These are phyloP conservation scores for Paraglomus brasilianum DNA, from an alignment of 192 early-diverging fungal genomes.

Conservation along the genomic window DNA sequence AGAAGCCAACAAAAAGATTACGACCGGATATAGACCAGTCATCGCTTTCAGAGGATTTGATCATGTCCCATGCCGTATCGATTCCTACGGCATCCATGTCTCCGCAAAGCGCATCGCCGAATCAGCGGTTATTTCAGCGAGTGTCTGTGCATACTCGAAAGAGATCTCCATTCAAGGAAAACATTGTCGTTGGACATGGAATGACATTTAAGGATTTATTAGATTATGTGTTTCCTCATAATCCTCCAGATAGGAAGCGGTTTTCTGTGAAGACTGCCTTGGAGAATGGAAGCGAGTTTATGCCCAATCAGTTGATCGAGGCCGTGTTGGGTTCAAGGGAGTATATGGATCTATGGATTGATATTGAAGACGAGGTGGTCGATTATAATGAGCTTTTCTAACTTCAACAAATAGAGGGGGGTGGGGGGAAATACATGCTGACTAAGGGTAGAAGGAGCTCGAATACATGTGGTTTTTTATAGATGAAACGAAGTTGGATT, in stretches of 20 bases:
- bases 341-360: constrained; percentile 12
- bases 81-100: no score
- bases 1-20: no score
- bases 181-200: neutral
- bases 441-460: no score
- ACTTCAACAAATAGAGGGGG: neutral
- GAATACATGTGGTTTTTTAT: no score
- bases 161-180: constrained; percentile 12
- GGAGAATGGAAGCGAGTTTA: neutral
- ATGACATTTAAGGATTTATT: constrained; percentile 15
- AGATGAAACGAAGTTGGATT: no score
- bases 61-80: no score
- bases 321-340: neutral
- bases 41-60: no score
- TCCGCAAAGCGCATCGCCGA: no score
- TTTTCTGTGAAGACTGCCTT: constrained; percentile 11
- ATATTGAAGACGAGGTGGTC: constrained; percentile 1
- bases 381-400: constrained; percentile 25
- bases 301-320: neutral
- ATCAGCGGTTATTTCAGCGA: neutral
- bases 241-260: constrained; percentile 1
- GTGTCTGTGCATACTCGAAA: constrained; percentile 12
- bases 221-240: constrained; percentile 1
- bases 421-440: no score
- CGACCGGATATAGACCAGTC: no score